Percentiles rank a stretch among this genome's conserved stretches.
Conservation (phyloP, 108 stramenopile species). For the Discostella pseudostelligera region DNA sequence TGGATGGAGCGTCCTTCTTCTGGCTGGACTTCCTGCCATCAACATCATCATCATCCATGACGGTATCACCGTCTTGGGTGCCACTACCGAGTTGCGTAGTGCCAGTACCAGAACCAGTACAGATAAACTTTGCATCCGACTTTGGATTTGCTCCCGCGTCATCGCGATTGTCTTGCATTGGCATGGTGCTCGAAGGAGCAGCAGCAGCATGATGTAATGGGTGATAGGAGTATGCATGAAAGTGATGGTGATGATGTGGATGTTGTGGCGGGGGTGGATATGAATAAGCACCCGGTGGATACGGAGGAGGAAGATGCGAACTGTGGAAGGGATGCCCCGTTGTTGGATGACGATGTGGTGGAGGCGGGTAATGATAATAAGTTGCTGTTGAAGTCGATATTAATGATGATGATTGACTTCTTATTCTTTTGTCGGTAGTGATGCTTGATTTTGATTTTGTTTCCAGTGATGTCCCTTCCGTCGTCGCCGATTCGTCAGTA, state of each 20-base stretch:
- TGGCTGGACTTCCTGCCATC: background rate
- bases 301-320: constrained; percentile 7
- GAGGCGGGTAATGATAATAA: constrained; percentile 13
- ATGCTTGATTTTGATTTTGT: no score
- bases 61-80: no score
- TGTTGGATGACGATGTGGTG: background rate
- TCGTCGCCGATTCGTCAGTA: background rate
- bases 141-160: background rate
- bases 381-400: background rate
- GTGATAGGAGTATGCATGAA: constrained; percentile 6
- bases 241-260: background rate
- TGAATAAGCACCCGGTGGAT: constrained; percentile 10
- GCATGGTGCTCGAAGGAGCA: background rate
- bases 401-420: background rate
- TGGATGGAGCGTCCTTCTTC: background rate
- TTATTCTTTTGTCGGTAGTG: background rate
- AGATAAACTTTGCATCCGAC: background rate
- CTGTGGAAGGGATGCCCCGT: background rate
- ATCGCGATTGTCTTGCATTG: background rate
- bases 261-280: constrained; percentile 14
- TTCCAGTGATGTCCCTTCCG: no score
- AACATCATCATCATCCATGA: background rate
- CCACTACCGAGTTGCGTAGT: no score
- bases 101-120: no score
- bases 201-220: background rate